Base-by-base conservation (phyloP, 179 eudicot species). In the Beta lomatogona region DNA sequence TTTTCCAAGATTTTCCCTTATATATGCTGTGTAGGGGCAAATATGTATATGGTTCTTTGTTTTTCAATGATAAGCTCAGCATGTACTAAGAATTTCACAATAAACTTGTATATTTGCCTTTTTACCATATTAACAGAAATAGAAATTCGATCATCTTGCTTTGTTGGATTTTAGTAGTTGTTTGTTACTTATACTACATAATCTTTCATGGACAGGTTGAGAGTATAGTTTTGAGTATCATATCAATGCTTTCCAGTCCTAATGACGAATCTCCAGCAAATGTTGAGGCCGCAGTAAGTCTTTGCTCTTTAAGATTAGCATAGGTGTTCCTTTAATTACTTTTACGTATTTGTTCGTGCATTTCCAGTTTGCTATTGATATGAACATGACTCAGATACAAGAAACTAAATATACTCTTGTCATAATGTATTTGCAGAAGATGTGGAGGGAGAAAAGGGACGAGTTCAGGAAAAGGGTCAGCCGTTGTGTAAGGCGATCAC, bases 231-330 rank as follows among this genome's bases (percentile, higher is more conserved):
- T 81, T 89, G 48, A 86, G 91, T 75, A 88, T 91, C 61, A 83
- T 89, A 59, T 88, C 93, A 21, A 89, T 89, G 93, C 90, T 90
- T 75, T 87, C 93, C 12, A 86, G 90, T 75, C 93, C 93, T 31
- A 90, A 89, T 21, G 93, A 90, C 55, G 97, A 93, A 80, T 93
- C 97, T 8, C 95, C 97, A 45, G 97, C 97, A 16, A 93, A 93
- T 83, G 93, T 93, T 69, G 97, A 93, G 84, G 97, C 97, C 9
- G 97, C 97, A 14, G 96, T 91, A 91, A 82, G 90, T 83, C 44
- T 36, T 46, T 6, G 52, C 52, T 6, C 52, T 21, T 9, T 61
- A 9, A 61, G 12, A 2, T 57, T n/a, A 61, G 21, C 5, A 61
- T 0, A 8, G 31, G 2, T 64, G 4, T 64, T 12, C 44, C 69